A percentile compares a stretch with the other conserved stretches of the same genome.
phyloP scores from a whole-genome alignment of 768 basidiomycete genomes.

The Termitomyces sp. region DNA sequence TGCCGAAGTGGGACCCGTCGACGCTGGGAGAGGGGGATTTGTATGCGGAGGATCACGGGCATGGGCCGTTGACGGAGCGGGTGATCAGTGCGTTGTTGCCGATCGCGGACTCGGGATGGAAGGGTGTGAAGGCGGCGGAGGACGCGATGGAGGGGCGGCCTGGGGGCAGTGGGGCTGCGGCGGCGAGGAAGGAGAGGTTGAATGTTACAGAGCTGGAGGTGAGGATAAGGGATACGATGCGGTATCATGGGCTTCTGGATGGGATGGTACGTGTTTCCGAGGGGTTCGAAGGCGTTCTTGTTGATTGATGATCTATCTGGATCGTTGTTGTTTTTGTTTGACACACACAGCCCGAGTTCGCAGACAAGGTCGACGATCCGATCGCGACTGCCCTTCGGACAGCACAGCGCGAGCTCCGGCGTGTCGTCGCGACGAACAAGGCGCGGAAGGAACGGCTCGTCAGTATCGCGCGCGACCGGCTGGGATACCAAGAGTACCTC shows the following conservation, averaged over 20 bases:
- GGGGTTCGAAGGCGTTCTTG: not conserved
- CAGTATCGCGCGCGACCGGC: conserved; percentile 75
- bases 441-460: conserved; percentile 71
- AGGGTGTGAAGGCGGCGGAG: conserved; percentile 78
- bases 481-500: conserved; percentile 91
- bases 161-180: conserved; percentile 75
- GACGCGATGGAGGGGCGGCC: conserved; percentile 84
- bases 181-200: conserved; percentile 67
- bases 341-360: conserved; percentile 60
- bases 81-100: conserved; percentile 73
- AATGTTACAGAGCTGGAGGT: conserved; percentile 80
- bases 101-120: conserved; percentile 65
- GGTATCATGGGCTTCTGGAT: conserved; percentile 69
- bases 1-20: conserved; percentile 81
- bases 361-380: conserved; percentile 86
- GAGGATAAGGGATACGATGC: conserved; percentile 70
- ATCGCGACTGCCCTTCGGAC: conserved; percentile 88
- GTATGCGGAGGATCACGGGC: conserved; percentile 69
- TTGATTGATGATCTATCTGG: too few relatives aligned
- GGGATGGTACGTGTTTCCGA: conserved; percentile 52
- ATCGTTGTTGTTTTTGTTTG: not conserved
- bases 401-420: conserved; percentile 77
- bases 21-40: conserved; percentile 72
- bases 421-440: conserved; percentile 80
- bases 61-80: conserved; percentile 86